Conservation (phyloP, 371 early-diverging fungal species). For the Rhizopus delemar region DNA sequence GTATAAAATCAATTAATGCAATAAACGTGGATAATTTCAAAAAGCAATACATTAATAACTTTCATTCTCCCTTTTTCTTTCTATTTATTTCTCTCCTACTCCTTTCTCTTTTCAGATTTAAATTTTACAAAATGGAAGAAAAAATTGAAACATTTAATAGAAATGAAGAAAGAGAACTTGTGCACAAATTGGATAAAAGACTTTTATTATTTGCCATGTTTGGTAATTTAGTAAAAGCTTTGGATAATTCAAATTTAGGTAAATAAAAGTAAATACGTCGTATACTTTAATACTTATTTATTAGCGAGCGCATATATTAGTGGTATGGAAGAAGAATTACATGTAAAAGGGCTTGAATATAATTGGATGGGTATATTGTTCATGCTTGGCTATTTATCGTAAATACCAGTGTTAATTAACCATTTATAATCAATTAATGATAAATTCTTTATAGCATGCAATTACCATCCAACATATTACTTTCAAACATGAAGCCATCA, state of each 20-base stretch:
- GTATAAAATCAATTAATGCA: no score
- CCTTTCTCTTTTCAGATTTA: no score
- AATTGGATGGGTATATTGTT: slow-evolving; percentile 52
- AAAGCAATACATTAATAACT: neutral
- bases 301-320: slow-evolving; percentile 51
- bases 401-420: slow-evolving; percentile 12
- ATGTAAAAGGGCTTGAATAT: slow-evolving; percentile 38
- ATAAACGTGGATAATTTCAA: no score
- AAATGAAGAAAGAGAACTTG: slow-evolving; percentile 30
- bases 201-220: slow-evolving; percentile 47
- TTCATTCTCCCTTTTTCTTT: neutral
- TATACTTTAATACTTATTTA: slow-evolving; percentile 9
- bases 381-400: slow-evolving; percentile 46
- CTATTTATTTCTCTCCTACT: neutral
- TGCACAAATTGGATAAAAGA: slow-evolving; percentile 38
- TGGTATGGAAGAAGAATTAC: slow-evolving; percentile 54
- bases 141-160: slow-evolving; percentile 5
- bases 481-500: slow-evolving; percentile 55
- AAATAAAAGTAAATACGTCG: slow-evolving; percentile 40
- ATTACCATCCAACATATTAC: slow-evolving; percentile 61
- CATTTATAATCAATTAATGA: neutral
- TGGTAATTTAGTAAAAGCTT: slow-evolving; percentile 43
- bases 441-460: slow-evolving; percentile 45
- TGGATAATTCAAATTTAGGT: slow-evolving; percentile 48
- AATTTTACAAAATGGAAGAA: neutral